These are phyloP conservation scores for Stenocarpella maydis DNA, from an alignment of 2,329 filamentous ascomycete genomes.

Conservation along the genomic window DNA sequence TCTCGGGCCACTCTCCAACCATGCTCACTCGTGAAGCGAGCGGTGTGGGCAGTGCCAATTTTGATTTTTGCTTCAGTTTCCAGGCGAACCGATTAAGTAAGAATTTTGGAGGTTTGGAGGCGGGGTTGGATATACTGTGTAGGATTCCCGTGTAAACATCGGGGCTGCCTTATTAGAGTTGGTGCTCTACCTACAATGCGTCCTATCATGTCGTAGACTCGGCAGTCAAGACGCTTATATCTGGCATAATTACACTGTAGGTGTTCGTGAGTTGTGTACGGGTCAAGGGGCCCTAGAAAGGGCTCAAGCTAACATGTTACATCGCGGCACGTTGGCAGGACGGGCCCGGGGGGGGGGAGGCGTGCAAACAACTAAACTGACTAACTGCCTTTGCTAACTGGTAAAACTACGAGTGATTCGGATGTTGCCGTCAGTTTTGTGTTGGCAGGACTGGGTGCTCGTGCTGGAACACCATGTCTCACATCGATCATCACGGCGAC, in stretches of 20 bases:
- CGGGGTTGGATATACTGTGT: neutral
- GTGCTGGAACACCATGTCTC: conserved; percentile 10
- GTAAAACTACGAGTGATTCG: conserved; percentile 17
- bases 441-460: conserved; percentile 8
- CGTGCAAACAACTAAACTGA: too few relatives aligned
- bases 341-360: neutral
- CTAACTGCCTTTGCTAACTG: neutral
- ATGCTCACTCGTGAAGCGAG: conserved; percentile 12
- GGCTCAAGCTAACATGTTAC: conserved; percentile 12
- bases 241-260: neutral
- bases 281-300: conserved; percentile 1
- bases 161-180: neutral
- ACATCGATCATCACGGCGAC: conserved; percentile 17
- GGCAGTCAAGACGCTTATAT: neutral
- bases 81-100: neutral
- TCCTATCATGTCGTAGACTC: neutral
- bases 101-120: neutral
- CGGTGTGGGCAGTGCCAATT: conserved; percentile 13
- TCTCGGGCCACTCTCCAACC: conserved; percentile 20
- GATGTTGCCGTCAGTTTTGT: conserved; percentile 7
- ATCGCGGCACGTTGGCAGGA: conserved; percentile 18
- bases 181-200: neutral
- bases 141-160: neutral
- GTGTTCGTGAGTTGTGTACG: neutral
- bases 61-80: conserved; percentile 8